Evolutionary conservation across 1,284 basidiomycete species (phyloP).

Genomic region (Pyrrhoderma noxium): DNA sequence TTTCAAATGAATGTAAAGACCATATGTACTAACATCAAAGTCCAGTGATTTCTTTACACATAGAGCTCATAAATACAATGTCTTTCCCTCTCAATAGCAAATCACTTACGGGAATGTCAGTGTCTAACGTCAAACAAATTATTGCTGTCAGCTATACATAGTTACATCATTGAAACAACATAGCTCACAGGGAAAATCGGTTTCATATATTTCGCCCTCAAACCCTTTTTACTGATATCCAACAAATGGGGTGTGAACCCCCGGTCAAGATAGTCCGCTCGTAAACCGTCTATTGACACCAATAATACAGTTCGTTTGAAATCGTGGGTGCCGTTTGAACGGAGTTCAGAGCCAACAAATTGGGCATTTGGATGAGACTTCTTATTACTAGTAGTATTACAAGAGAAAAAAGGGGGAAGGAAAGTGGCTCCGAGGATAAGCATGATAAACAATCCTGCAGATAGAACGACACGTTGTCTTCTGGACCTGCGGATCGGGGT

Average conservation of each 20-base stretch:
- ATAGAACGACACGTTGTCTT: slow-evolving; percentile 6
- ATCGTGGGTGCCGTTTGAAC: slow-evolving; percentile 68
- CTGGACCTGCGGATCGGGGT: background rate
- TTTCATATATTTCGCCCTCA: slow-evolving; percentile 79
- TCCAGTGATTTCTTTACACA: slow-evolving; percentile 71
- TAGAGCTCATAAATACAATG: background rate
- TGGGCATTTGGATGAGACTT: slow-evolving; percentile 14
- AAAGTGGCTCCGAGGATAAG: slow-evolving; percentile 15
- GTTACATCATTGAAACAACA: background rate
- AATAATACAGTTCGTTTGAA: slow-evolving; percentile 77
- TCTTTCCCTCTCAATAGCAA: background rate
- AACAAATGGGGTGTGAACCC: slow-evolving; percentile 76
- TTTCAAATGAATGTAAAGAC: background rate
- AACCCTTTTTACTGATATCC: slow-evolving; percentile 67
- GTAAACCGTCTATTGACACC: slow-evolving; percentile 78
- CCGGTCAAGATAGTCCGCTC: slow-evolving; percentile 79
- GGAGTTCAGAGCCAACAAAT: slow-evolving; percentile 14
- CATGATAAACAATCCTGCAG: slow-evolving; percentile 3
- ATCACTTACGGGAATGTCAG: slow-evolving; percentile 78
- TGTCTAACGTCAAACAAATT: slow-evolving; percentile 40
- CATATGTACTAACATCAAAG: slow-evolving; percentile 56
- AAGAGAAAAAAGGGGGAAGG: slow-evolving; percentile 3
- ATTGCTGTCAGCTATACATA: background rate
- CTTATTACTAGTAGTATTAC: background rate
- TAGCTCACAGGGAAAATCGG: slow-evolving; percentile 76